phyloP scores from a whole-genome alignment of 306 rosid species.

The Begonia masoniana region DNA sequence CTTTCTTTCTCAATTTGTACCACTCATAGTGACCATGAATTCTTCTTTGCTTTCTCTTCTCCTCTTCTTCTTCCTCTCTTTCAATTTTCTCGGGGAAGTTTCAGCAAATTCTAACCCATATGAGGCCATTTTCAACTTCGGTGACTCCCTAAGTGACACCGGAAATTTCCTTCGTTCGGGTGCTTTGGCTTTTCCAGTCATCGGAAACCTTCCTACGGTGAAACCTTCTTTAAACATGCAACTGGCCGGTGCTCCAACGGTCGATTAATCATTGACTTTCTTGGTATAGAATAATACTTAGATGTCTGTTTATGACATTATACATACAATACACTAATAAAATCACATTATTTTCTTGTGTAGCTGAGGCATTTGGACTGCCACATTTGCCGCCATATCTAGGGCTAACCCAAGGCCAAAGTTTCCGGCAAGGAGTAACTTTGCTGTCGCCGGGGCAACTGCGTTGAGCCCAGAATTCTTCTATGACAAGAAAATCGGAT shows the following conservation, averaged over 20 bases:
- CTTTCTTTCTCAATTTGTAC: not conserved
- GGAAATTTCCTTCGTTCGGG: slow-evolving; percentile 53
- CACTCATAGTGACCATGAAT: slow-evolving; percentile 13
- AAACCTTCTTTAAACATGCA: slow-evolving; percentile 49
- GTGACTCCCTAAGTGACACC: slow-evolving; percentile 77
- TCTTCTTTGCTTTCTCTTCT: slow-evolving; percentile 1
- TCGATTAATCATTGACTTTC: slow-evolving; percentile 51
- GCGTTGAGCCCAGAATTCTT: slow-evolving; percentile 48
- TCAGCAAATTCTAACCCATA: slow-evolving; percentile 18
- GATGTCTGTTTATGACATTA: too few species aligned
- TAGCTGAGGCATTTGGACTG: slow-evolving; percentile 54
- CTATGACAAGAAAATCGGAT: slow-evolving; percentile 12
- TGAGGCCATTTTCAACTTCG: slow-evolving; percentile 50
- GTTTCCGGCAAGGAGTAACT: slow-evolving; percentile 31
- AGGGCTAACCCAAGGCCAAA: slow-evolving; percentile 16
- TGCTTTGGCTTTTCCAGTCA: slow-evolving; percentile 26
- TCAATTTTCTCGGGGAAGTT: slow-evolving; percentile 10
- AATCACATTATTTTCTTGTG: not conserved
- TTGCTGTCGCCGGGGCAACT: slow-evolving; percentile 76
- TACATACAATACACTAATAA: too few species aligned
- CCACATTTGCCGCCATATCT: slow-evolving; percentile 53
- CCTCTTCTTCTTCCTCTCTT: slow-evolving; percentile 5
- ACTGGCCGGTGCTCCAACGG: slow-evolving; percentile 70
- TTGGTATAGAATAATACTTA: slow-evolving; percentile 24
- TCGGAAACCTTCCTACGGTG: slow-evolving; percentile 53